These are phyloP conservation scores for Backusella mclennaniae DNA, from an alignment of 192 early-diverging fungal genomes.

Conservation along the genomic window DNA sequence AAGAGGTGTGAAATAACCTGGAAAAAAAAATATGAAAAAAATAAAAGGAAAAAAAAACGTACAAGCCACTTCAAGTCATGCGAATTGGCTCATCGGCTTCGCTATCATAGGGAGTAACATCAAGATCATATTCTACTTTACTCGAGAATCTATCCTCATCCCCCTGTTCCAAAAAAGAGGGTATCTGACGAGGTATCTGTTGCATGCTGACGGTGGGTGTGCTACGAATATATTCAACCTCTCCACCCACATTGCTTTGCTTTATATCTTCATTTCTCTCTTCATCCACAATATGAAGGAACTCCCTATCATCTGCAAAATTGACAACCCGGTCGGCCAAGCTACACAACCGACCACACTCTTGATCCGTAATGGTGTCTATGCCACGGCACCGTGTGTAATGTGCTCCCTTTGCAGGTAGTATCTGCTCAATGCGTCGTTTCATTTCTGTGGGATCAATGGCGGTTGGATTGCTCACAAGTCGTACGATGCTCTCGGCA, in stretches of 20 bases:
- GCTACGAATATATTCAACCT: constrained; percentile 1
- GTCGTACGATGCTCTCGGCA: background rate
- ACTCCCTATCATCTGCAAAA: background rate
- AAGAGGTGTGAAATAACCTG: background rate
- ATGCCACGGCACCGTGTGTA: background rate
- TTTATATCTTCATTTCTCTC: background rate
- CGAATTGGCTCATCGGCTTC: constrained; percentile 7
- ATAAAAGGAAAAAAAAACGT: background rate
- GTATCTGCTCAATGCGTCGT: constrained; percentile 1
- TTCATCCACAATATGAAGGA: constrained; percentile 1
- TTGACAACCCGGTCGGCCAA: background rate
- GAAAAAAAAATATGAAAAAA: background rate
- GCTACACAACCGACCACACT: background rate
- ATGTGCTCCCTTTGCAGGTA: background rate
- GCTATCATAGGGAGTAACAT: constrained; percentile 8
- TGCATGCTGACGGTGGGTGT: background rate
- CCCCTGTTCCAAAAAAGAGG: background rate
- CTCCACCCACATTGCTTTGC: background rate
- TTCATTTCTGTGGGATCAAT: background rate
- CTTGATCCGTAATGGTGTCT: background rate
- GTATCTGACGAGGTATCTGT: constrained; percentile 6
- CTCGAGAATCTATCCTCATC: background rate
- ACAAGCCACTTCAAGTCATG: constrained; percentile 12
- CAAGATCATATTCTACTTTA: background rate
- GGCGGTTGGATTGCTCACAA: background rate